Percentiles rank a stretch among this genome's conserved stretches.
These are phyloP conservation scores for Thermochaetoides dissita DNA, from an alignment of 2,329 filamentous ascomycete genomes.

Conservation along the genomic window DNA sequence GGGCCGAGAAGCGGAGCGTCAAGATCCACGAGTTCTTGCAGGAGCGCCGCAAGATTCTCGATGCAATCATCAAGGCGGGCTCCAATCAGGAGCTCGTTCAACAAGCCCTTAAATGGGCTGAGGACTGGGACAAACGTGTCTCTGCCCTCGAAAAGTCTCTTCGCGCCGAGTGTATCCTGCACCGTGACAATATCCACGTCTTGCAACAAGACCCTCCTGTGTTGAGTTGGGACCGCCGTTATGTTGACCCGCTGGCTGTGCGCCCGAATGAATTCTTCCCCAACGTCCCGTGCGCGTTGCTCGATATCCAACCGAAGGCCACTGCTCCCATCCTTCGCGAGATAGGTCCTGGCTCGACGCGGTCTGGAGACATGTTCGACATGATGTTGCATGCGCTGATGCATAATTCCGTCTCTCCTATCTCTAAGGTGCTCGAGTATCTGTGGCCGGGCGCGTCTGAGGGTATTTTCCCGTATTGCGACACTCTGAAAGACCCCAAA, in stretches of 20 bases:
- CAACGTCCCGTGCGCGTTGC: conserved; percentile 37
- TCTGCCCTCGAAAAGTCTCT: conserved; percentile 21
- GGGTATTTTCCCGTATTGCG: conserved; percentile 34
- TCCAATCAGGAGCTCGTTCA: neutral
- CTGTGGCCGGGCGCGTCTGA: conserved; percentile 48
- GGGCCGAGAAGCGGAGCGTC: conserved; percentile 9
- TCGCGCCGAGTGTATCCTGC: conserved; percentile 23
- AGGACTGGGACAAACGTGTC: conserved; percentile 23
- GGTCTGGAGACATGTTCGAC: conserved; percentile 37
- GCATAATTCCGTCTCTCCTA: conserved; percentile 18
- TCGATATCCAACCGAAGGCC: conserved; percentile 53
- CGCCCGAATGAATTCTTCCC: conserved; percentile 53
- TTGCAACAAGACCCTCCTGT: conserved; percentile 35
- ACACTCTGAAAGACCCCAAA: conserved; percentile 32
- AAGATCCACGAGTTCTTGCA: conserved; percentile 19
- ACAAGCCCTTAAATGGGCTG: conserved; percentile 8
- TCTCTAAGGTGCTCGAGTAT: conserved; percentile 32
- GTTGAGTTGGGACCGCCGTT: conserved; percentile 55
- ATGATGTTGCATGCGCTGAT: conserved; percentile 34
- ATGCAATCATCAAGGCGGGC: conserved; percentile 9
- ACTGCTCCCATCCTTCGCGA: conserved; percentile 34
- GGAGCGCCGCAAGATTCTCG: conserved; percentile 18
- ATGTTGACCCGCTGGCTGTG: conserved; percentile 53
- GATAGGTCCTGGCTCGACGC: conserved; percentile 25
- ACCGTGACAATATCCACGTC: conserved; percentile 40